phyloP scores from a whole-genome alignment of 1,284 basidiomycete genomes.

The Boletus smithii region DNA sequence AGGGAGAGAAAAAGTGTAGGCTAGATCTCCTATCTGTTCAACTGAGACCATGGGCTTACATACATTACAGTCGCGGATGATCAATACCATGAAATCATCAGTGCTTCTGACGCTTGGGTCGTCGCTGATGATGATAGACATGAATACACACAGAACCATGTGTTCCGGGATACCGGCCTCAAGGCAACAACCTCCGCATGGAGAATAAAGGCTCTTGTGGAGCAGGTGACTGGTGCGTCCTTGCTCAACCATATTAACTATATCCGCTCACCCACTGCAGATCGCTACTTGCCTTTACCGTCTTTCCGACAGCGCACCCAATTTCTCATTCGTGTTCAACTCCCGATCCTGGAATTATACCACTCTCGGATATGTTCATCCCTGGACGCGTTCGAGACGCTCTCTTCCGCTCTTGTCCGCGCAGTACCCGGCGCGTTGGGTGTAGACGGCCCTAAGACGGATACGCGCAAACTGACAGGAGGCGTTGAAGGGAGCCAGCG shows the following conservation, averaged over 20 bases:
- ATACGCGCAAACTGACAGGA: slow-evolving; percentile 61
- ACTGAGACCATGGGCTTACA: background rate
- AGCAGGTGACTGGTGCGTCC: slow-evolving; percentile 78
- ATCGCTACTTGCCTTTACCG: slow-evolving; percentile 88
- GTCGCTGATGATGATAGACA: slow-evolving; percentile 68
- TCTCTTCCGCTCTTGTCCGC: slow-evolving; percentile 83
- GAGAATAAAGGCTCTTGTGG: slow-evolving; percentile 76
- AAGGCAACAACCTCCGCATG: slow-evolving; percentile 78
- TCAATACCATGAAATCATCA: slow-evolving; percentile 81
- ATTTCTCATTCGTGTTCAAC: slow-evolving; percentile 82
- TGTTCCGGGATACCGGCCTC: slow-evolving; percentile 34
- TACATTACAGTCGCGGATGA: slow-evolving; percentile 62
- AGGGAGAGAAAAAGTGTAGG: slow-evolving; percentile 83
- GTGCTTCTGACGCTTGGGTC: slow-evolving; percentile 83
- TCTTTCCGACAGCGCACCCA: slow-evolving; percentile 72
- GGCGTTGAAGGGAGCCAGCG: slow-evolving; percentile 79
- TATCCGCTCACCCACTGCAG: slow-evolving; percentile 37
- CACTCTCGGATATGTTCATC: slow-evolving; percentile 76
- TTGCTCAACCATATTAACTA: background rate
- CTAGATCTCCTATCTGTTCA: slow-evolving; percentile 13
- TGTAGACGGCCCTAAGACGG: slow-evolving; percentile 52
- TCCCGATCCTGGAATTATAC: slow-evolving; percentile 81
- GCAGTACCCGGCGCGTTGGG: slow-evolving; percentile 86
- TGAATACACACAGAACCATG: slow-evolving; percentile 41
- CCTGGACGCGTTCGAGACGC: slow-evolving; percentile 89